Percentiles rank a stretch among this genome's conserved stretches.
Evolutionary conservation across 768 basidiomycete species (phyloP).

Genomic region (Hydnomerulius pinastri): DNA sequence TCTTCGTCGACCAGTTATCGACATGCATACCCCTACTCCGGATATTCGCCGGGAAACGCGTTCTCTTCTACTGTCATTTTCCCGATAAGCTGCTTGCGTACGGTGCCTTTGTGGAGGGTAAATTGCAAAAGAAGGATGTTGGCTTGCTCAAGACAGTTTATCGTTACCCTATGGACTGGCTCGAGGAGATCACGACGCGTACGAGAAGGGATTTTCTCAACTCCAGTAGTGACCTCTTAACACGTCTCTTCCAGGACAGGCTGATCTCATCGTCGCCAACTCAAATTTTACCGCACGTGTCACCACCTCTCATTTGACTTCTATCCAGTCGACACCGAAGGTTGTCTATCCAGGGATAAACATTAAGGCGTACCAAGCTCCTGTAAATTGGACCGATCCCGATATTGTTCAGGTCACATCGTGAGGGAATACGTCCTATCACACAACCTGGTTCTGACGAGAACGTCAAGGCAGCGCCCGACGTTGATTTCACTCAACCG

Average conservation of each 20-base stretch:
- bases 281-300: constrained; percentile 88
- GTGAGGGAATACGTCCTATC: constrained; percentile 41
- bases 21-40: constrained; percentile 88
- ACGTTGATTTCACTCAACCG: constrained; percentile 90
- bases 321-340: constrained; percentile 58
- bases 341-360: constrained; percentile 99
- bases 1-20: constrained; percentile 93
- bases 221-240: not conserved
- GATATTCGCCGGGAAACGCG: constrained; percentile 63
- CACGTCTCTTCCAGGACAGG: constrained; percentile 57
- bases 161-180: constrained; percentile 83
- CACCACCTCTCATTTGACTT: constrained; percentile 73
- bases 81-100: constrained; percentile 90
- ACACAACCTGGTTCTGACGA: not conserved
- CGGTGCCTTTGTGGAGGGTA: constrained; percentile 62
- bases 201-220: constrained; percentile 27
- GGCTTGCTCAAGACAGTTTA: constrained; percentile 73
- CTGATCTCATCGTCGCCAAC: constrained; percentile 90
- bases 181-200: constrained; percentile 92
- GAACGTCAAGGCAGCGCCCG: constrained; percentile 52
- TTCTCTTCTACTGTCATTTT: constrained; percentile 98
- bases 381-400: constrained; percentile 42
- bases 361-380: constrained; percentile 62
- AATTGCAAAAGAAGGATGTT: constrained; percentile 39
- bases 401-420: constrained; percentile 58